phyloP scores from a whole-genome alignment of 352 stramenopile species.

The Globisporangium nagaii region DNA sequence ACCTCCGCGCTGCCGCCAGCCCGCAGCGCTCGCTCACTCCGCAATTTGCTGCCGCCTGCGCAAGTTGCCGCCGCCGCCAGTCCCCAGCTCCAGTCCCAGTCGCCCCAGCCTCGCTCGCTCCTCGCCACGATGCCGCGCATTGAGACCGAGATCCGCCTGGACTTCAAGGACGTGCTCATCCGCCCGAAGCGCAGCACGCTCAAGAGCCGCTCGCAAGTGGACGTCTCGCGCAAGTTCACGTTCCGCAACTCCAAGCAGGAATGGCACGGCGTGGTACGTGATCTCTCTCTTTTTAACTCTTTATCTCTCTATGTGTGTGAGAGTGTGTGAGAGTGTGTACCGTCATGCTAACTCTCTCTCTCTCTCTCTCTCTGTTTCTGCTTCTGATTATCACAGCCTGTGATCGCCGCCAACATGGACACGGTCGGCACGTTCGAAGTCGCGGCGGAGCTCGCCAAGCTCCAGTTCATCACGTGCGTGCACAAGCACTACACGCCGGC shows the following conservation, averaged over 20 bases:
- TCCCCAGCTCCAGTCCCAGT: not conserved
- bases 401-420: conserved; percentile 92
- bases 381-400: conserved; percentile 37
- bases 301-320: not conserved
- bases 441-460: conserved; percentile 66
- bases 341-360: not conserved
- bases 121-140: conserved; percentile 72
- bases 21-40: conserved; percentile 15
- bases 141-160: conserved; percentile 87
- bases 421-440: conserved; percentile 91
- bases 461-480: conserved; percentile 85
- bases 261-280: conserved; percentile 63
- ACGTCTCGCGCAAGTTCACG: conserved; percentile 57
- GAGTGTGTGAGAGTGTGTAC: no score
- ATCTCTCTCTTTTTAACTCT: not conserved
- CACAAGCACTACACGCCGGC: conserved; percentile 89
- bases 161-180: conserved; percentile 94
- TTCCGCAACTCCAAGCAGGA: conserved; percentile 78
- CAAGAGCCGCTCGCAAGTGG: conserved; percentile 84
- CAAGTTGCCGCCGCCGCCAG: conserved; percentile 19
- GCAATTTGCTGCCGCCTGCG: conserved; percentile 25
- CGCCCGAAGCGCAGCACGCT: conserved; percentile 90
- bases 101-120: not conserved
- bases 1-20: not conserved
- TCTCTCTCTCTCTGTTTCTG: not conserved